These are phyloP conservation scores for Jatropha podagrica DNA, from an alignment of 441 rosid genomes.

Conservation along the genomic window DNA sequence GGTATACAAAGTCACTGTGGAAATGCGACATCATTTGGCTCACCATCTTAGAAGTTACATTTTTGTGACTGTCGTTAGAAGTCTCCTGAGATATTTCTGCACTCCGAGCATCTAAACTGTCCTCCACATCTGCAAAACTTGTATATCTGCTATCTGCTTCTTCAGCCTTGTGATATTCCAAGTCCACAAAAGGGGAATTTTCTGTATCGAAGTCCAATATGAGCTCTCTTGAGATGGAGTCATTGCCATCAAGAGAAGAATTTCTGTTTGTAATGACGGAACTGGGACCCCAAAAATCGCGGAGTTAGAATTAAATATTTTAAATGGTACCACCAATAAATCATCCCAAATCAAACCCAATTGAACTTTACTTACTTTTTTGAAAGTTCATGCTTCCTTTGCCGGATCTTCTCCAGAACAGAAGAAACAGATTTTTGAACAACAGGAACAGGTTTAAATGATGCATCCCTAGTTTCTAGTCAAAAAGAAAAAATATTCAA, in stretches of 20 bases:
- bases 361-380: conserved; percentile 51
- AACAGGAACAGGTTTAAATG: conserved; percentile 66
- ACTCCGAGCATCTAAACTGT: conserved; percentile 20
- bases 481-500: not conserved
- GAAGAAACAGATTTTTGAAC: conserved; percentile 81
- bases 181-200: conserved; percentile 14
- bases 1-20: not conserved
- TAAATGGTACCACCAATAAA: not conserved
- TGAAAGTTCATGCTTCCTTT: conserved; percentile 73
- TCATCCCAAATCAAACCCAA: not conserved
- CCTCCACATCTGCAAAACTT: conserved; percentile 27
- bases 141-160: conserved; percentile 28
- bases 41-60: conserved; percentile 24
- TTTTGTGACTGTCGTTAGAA: conserved; percentile 30
- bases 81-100: conserved; percentile 25
- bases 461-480: conserved; percentile 75
- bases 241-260: conserved; percentile 24
- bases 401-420: conserved; percentile 79
- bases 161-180: conserved; percentile 23
- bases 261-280: conserved; percentile 32
- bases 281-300: conserved; percentile 27
- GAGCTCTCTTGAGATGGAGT: conserved; percentile 27
- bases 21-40: conserved; percentile 11
- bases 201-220: conserved; percentile 29
- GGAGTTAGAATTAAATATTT: not conserved